These are phyloP conservation scores for Rosa rugosa DNA, from an alignment of 306 rosid genomes.

Conservation along the genomic window DNA sequence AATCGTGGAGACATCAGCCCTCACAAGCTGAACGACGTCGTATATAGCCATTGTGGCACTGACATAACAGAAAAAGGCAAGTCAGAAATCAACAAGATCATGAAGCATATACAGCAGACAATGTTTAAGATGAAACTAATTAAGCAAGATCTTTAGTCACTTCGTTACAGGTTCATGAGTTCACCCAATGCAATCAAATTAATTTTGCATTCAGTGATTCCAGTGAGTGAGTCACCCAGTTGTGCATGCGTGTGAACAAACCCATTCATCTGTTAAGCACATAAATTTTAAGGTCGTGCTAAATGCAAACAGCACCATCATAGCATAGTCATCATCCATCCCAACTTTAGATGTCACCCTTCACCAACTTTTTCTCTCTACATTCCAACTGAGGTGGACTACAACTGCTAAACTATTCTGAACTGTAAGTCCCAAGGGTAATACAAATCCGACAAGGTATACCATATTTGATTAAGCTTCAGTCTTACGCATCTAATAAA, in stretches of 20 bases:
- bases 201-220: not conserved
- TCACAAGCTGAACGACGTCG: constrained; percentile 88
- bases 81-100: constrained; percentile 25
- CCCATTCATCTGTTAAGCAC: not conserved
- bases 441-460: not conserved
- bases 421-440: not conserved
- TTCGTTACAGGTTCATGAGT: not conserved
- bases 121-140: not conserved
- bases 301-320: not conserved
- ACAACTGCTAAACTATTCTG: not conserved
- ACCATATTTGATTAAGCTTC: not conserved
- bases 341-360: not conserved
- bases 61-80: constrained; percentile 30
- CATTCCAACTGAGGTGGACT: not conserved
- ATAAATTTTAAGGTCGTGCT: not conserved
- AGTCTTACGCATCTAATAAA: not conserved
- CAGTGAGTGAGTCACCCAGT: not conserved
- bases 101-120: constrained; percentile 7
- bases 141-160: not conserved
- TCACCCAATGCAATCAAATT: not conserved
- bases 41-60: constrained; percentile 95
- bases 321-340: not conserved
- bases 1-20: constrained; percentile 92
- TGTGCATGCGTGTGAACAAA: not conserved
- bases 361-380: not conserved